Base-by-base conservation (phyloP, 2,329 filamentous ascomycete species). In the Tolypocladium ovalisporum region DNA sequence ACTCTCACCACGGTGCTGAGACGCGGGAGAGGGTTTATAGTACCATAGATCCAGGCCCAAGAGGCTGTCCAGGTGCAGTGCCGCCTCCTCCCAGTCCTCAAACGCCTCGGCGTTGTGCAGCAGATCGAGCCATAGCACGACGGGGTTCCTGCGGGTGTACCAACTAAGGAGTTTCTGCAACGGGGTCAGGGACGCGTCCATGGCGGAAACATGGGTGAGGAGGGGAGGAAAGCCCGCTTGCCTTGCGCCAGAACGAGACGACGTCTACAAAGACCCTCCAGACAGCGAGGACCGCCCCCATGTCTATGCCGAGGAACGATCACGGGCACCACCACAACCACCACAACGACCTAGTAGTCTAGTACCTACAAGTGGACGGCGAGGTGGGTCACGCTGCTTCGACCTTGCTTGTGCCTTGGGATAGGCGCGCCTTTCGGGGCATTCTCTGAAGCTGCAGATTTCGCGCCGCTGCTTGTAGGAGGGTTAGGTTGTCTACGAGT, bases 51-150 rank as follows among this genome's bases (percentile, higher is more conserved):
- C 89, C 63, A 91, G 83, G 47, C 86, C 86, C n/a, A 91, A 78
- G 22, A 89, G 76, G 65, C 87, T 86, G 70, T 96, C 92, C n/a
- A 96, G 80, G 65, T 89, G 83, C 61, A 88, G 81, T 1, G 91
- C 90, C n/a, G 87, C 85, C 62, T 86, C 85, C 68, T 93, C 87
- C 90, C 91, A 97, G 68, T 94, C 87, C 66, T 94, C 89, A 67
- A 87, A 96, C 32, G 81, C 79, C 62, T 83, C 78, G 22, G 90
- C 88, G 58, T 83, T 80, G 56, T 78, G 79, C 53, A 95, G 76
- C 29, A 79, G 75, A 60, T 87, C 79, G 49, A 87, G 78, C 74
- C 89, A 86, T 56, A 84, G 74, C 62, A 87, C 83, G 54, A 82
- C 78, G 2, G 82, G 80, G 54, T 81, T 86, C 69, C 82, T 87